Percentiles rank a stretch among this genome's conserved stretches.
Conservation (phyloP, 371 early-diverging fungal genomes). For the Saksenaea vasiformis region DNA sequence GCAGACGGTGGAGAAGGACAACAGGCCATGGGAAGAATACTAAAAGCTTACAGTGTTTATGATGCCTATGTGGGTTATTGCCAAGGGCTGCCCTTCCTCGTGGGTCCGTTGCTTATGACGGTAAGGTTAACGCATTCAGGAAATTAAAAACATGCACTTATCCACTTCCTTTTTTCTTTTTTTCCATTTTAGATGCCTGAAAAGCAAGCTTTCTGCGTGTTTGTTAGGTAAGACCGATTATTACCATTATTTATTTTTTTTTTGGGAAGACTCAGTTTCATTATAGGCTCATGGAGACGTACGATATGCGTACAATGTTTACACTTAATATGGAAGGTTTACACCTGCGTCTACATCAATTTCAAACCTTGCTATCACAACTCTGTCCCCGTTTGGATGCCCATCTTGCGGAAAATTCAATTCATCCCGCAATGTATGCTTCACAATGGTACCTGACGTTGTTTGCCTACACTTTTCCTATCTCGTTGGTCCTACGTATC, state of each 20-base stretch:
- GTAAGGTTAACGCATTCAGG: slow-evolving; percentile 45
- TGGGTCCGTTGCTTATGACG: slow-evolving; percentile 87
- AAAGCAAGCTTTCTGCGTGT: slow-evolving; percentile 88
- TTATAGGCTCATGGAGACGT: slow-evolving; percentile 80
- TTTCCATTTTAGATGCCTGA: slow-evolving; percentile 85
- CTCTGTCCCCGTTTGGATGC: slow-evolving; percentile 74
- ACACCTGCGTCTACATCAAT: slow-evolving; percentile 86
- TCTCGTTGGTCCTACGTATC: slow-evolving; percentile 85
- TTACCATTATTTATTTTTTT: not conserved
- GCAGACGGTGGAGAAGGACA: slow-evolving; percentile 86
- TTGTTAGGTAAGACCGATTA: slow-evolving; percentile 65
- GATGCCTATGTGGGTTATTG: slow-evolving; percentile 95
- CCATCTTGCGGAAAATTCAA: slow-evolving; percentile 74
- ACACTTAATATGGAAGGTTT: slow-evolving; percentile 89
- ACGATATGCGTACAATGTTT: slow-evolving; percentile 80
- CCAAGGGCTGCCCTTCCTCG: slow-evolving; percentile 93
- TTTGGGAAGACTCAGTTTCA: slow-evolving; percentile 18
- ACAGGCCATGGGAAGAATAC: slow-evolving; percentile 76
- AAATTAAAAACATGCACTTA: slow-evolving; percentile 12
- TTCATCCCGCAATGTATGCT: slow-evolving; percentile 89
- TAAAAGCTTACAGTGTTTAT: slow-evolving; percentile 89
- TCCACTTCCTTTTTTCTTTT: slow-evolving; percentile 6
- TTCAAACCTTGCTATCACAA: slow-evolving; percentile 80
- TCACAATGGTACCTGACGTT: slow-evolving; percentile 95
- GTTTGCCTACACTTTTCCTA: slow-evolving; percentile 93